Evolutionary conservation across 352 stramenopile species (phyloP), one percentile per base, ranked within the genome.

Genomic region (Chrysophaeum taylorii): DNA sequence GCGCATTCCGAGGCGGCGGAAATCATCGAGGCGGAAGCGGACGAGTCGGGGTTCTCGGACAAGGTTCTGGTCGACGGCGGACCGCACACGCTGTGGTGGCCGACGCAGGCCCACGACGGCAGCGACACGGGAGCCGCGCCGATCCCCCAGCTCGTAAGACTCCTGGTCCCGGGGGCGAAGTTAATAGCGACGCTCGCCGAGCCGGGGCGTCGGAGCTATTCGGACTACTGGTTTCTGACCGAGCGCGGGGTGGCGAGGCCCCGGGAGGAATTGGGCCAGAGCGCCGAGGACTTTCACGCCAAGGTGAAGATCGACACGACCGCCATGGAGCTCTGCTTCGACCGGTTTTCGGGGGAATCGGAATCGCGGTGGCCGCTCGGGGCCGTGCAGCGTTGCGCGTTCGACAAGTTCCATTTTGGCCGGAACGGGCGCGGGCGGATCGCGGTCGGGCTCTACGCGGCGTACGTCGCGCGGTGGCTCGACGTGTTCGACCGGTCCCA

Each of bases 211-310:
- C 25, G 52, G 2, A 38, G 5, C 7, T 63, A 63, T n/a, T 63
- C 52, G 9, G 52, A 63, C 52, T 63, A 63, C 52, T 63, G 52
- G 52, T 63, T 63, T 31, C 52, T 63, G 27, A 63, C 52, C 27
- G 25, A 25, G 25, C 12, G 2, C 7, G 52, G 52, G 27, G 25
- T 63, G 2, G 52, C 52, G 52, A 39, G n/a, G 27, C n/a, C 48
- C 18, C 18, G 18, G 18, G 18, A 60, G 15, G 25, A 60, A 60
- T 9, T 18, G 48, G 7, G 36, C 52, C 52, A 63, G 52, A 41
- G 27, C 27, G 52, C 52, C n/a, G 25, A 38, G 9, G 52, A 63
- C 52, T 63, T 63, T 25, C 25, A 63, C 25, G 5, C 2, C 27
- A 63, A 63, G 33, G 23, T 33, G 7, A 25, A 15, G 5, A 9